A percentile compares a stretch with the other conserved stretches of the same genome.
Conservation (phyloP, 1,284 basidiomycete species). For the Nidula niveotomentosa region DNA sequence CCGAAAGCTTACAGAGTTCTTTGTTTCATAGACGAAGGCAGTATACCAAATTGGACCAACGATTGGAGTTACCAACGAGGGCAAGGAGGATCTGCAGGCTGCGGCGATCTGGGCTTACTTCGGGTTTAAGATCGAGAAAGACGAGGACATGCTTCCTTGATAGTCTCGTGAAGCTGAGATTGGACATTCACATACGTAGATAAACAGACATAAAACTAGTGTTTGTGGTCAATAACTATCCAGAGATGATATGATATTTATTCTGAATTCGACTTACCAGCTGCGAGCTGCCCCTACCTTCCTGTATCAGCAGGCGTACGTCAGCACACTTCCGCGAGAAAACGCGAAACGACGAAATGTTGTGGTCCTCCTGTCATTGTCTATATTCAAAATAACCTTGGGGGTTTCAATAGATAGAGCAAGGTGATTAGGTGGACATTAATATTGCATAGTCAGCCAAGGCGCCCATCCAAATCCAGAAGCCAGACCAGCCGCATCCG, state of each 20-base stretch:
- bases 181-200: too few species aligned
- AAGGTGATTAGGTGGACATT: slow-evolving; percentile 12
- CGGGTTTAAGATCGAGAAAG: slow-evolving; percentile 30
- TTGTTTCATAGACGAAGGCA: slow-evolving; percentile 29
- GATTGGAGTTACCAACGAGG: slow-evolving; percentile 44
- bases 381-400: background rate
- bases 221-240: too few species aligned
- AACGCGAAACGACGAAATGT: too few species aligned
- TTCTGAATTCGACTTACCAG: too few species aligned
- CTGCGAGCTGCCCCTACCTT: too few species aligned
- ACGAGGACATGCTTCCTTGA: slow-evolving; percentile 26
- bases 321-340: too few species aligned
- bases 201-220: too few species aligned
- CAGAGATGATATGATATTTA: too few species aligned
- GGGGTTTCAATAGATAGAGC: slow-evolving; percentile 2
- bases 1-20: background rate
- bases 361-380: background rate
- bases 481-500: slow-evolving; percentile 87
- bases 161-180: too few species aligned
- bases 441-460: slow-evolving; percentile 69
- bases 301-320: too few species aligned
- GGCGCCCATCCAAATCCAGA: slow-evolving; percentile 87
- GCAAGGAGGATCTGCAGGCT: slow-evolving; percentile 46
- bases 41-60: slow-evolving; percentile 45
- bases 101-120: slow-evolving; percentile 43